Base-by-base conservation (phyloP, 2,329 filamentous ascomycete species). In the Botrytis paeoniae region DNA sequence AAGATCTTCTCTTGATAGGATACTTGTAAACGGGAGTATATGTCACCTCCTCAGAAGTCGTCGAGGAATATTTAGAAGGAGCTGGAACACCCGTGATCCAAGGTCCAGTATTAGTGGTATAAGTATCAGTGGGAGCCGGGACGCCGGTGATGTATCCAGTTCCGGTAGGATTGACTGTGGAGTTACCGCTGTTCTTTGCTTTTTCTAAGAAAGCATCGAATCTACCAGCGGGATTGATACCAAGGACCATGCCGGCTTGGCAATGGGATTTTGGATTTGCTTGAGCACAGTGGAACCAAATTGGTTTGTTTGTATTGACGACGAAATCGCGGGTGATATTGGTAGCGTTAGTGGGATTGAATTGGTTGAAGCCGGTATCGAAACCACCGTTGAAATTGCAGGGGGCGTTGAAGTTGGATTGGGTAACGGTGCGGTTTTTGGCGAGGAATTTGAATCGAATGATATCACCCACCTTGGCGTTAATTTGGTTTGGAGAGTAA, bases 341-440 rank as follows among this genome's bases (percentile, higher is more conserved):
- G 9, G 25, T 72, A 7, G 6, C 12, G 9, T 72, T 72, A 1
- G 35, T 25, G 4, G 51, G 62, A 4, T 68, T 72, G 7, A 68
- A 68, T 39, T 72, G 70, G 18, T 60, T 68, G 39, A 72, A 72
- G 16, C 62, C 89, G 22, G 91, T 91, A 83, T 93, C 89, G 84
- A 91, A 88, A 73, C 91, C 91, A 65, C 86, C 87, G 7, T 84
- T 85, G 70, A 86, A 82, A 1, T 81, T 84, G 83, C 92, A 94
- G 16, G 92, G 92, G 3, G 83, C 83, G 68, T 84, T 85, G 78
- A 93, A 93, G 25, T 85, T 83, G 48, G 91, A 93, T 82, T 93
- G 91, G 1, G 91, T 92, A 72, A 88, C 89, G 35, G 90, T 92
- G 85, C 93, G 91, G 85, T 93, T 93, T 81, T 86, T 85, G 78